A percentile compares a stretch with the other conserved stretches of the same genome.
phyloP scores from a whole-genome alignment of 2,329 filamentous ascomycete species.

The Diaporthe aspalathi region DNA sequence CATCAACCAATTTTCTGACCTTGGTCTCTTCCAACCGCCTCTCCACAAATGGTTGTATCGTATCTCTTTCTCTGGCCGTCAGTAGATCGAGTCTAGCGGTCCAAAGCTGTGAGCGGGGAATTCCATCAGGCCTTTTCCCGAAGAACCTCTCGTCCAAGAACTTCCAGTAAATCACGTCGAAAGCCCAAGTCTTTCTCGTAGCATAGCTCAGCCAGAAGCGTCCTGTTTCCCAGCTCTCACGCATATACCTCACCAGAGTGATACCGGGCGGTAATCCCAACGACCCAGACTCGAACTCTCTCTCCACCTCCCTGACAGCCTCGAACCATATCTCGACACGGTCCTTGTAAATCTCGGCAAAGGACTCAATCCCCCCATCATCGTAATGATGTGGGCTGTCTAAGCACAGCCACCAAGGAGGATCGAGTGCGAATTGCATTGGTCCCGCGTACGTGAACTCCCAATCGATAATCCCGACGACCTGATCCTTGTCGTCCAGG shows the following conservation, averaged over 20 bases:
- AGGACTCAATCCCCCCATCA: neutral
- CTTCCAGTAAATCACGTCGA: constrained; percentile 47
- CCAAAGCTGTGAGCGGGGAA: constrained; percentile 43
- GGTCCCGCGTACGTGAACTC: constrained; percentile 49
- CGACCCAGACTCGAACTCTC: neutral
- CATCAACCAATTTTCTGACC: constrained; percentile 43
- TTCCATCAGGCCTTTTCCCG: constrained; percentile 36
- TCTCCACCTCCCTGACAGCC: neutral
- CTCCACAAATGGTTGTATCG: constrained; percentile 48
- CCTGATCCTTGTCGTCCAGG: constrained; percentile 43
- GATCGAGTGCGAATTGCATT: constrained; percentile 46
- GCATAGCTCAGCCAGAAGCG: constrained; percentile 44
- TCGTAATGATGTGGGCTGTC: constrained; percentile 42
- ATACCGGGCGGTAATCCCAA: neutral
- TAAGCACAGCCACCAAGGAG: constrained; percentile 52
- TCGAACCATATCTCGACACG: neutral
- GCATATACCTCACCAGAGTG: constrained; percentile 42
- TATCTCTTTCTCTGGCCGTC: constrained; percentile 42
- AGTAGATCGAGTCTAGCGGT: constrained; percentile 47
- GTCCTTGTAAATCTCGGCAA: neutral
- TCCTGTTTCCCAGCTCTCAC: constrained; percentile 45
- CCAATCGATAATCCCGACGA: constrained; percentile 48
- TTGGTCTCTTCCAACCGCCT: constrained; percentile 48
- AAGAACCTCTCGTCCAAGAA: constrained; percentile 43
- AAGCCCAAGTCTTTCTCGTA: constrained; percentile 45